Base-by-base conservation (phyloP, 305 asterid species). In the Rubia peregrina region DNA sequence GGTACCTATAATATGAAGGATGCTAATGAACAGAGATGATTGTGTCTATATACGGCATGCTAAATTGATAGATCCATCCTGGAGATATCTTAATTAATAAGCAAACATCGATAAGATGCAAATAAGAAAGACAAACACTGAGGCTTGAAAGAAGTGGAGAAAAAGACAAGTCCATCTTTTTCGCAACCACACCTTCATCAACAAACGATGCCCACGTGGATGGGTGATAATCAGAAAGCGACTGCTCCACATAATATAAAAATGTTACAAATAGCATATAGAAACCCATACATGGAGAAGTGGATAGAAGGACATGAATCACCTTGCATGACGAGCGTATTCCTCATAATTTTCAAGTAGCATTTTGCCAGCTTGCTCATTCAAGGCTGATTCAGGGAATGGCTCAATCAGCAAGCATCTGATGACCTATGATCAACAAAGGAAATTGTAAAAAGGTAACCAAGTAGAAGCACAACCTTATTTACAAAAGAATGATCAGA, bases 331-430 rank as follows among this genome's bases (percentile, higher is more conserved):
- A 80, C 86, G 85, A 48, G 98, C 96, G 61, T 94, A 94, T 78
- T 94, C 99, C 1, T 89, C 96, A 48, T 94, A 94, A 79, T 94
- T 75, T 75, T 91, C 97, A 38, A 89, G 96, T 61, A 94, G 91
- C 98, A 94, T 82, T 83, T 91, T 94, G 79, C 98, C 99, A 59
- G 99, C 99, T 80, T 89, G 96, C 83, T 94, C 99, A 67, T 94
- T 94, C 76, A 94, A 75, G 22, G 99, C 98, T 42, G 99, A 94
- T 84, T 94, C 98, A 11, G 99, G 98, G 85, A 94, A 94, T 75
- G 99, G 99, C 77, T 94, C 99, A 51, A 94, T 94, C 78, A 94
- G 75, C 81, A 94, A 85, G 83, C 98, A 94, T 84, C 99, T 87
- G 75, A 94, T 89, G 77, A 94, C 99, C 99, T 94, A 81, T 80